Conservation (phyloP, 192 early-diverging fungal species). For the Spizellomyces punctatus region DNA sequence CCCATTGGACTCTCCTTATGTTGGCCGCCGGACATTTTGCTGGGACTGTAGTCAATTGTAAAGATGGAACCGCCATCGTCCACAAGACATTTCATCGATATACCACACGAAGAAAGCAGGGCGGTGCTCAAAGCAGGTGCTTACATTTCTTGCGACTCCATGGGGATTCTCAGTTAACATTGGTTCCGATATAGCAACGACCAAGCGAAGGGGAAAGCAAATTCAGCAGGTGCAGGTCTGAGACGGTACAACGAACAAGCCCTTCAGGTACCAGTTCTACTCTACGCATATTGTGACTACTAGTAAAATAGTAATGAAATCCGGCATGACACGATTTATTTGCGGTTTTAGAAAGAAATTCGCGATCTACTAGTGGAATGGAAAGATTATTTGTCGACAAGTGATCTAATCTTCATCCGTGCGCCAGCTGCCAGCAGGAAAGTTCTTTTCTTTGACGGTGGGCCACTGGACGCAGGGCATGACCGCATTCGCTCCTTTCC, state of each 20-base stretch:
- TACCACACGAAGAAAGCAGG: constrained; percentile 94
- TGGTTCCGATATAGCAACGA: constrained; percentile 53
- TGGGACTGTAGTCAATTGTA: constrained; percentile 79
- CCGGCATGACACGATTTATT: too few relatives aligned
- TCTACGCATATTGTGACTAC: constrained; percentile 22
- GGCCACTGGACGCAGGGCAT: constrained; percentile 39
- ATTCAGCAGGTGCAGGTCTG: constrained; percentile 88
- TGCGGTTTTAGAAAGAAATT: constrained; percentile 64
- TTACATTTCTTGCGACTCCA: not conserved
- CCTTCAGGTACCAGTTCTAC: constrained; percentile 42
- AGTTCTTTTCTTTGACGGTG: constrained; percentile 43
- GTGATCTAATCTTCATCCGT: constrained; percentile 77
- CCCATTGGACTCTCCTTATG: constrained; percentile 78
- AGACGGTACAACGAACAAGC: constrained; percentile 88
- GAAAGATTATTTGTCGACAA: constrained; percentile 61
- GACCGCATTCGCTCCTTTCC: constrained; percentile 68
- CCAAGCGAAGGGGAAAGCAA: constrained; percentile 75
- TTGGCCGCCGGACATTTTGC: constrained; percentile 86
- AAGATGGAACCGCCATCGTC: constrained; percentile 57
- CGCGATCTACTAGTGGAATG: constrained; percentile 71
- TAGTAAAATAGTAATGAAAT: too few relatives aligned
- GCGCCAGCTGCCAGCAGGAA: constrained; percentile 48
- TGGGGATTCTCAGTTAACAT: not conserved
- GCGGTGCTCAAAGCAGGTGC: constrained; percentile 79
- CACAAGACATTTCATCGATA: constrained; percentile 97